These are phyloP conservation scores for Thermoascus crustaceus DNA, from an alignment of 2,329 filamentous ascomycete species.

Conservation along the genomic window DNA sequence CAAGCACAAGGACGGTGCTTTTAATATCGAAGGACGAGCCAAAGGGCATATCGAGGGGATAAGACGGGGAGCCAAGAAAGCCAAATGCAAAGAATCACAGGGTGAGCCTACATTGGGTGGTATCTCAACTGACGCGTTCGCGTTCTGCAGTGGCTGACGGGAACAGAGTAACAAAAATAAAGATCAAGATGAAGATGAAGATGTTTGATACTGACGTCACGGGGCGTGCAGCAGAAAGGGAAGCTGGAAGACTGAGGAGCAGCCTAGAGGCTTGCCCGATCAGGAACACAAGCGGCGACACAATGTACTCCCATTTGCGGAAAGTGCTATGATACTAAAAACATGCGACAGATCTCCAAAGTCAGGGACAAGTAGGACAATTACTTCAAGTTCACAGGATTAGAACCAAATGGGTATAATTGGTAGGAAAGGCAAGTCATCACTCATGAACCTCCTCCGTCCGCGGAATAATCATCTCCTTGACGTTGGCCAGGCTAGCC, in stretches of 20 bases:
- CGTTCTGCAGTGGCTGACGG: not conserved
- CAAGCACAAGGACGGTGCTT: constrained; percentile 34
- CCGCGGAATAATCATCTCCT: constrained; percentile 27
- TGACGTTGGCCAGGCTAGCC: constrained; percentile 23
- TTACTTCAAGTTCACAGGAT: not conserved
- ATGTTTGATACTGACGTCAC: constrained; percentile 1
- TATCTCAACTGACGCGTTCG: not conserved
- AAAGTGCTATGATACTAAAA: too few relatives aligned
- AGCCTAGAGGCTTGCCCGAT: too few relatives aligned
- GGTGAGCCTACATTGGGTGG: too few relatives aligned
- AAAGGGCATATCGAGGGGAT: constrained; percentile 20
- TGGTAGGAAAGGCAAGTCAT: constrained; percentile 11
- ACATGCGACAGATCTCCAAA: too few relatives aligned
- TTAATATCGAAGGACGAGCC: constrained; percentile 22
- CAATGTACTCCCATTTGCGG: not conserved
- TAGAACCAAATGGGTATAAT: constrained; percentile 15
- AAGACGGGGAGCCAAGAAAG: not conserved
- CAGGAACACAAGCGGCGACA: too few relatives aligned
- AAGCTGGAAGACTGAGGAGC: too few relatives aligned
- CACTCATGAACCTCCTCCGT: constrained; percentile 18
- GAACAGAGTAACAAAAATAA: constrained; percentile 1
- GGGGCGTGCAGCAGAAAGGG: not conserved
- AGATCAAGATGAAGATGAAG: not conserved
- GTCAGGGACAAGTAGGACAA: too few relatives aligned
- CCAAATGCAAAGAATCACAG: too few relatives aligned